Evolutionary conservation across 345 rosid genomes (phyloP), one percentile per base, ranked within the genome.

Genomic region (Combretum micranthum): DNA sequence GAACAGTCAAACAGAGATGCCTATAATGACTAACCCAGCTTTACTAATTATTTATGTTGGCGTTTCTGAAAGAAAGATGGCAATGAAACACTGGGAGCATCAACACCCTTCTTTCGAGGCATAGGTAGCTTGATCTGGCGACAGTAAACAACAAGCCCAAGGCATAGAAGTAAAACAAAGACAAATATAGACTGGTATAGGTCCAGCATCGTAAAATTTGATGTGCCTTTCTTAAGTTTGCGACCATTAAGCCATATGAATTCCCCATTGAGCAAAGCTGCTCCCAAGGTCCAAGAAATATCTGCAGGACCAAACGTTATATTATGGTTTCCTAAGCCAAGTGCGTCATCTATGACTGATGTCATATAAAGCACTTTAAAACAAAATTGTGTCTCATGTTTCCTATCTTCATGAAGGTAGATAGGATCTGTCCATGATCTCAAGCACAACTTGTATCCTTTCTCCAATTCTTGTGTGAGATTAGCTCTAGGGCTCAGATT

Each of bases 251-350:
- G 56, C 73, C 67, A 70, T 20, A 61, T 60, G 52, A 72, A 62
- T 48, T 73, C 64, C 25, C 75, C 79, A 62, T 82, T 80, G 19
- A 72, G 61, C 55, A 84, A 66, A 43, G 82, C 73, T 56, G 91
- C 87, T 49, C 83, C 85, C 55, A 77, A 48, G 17, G 91, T 77
- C 87, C 87, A 81, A 15, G 87, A 81, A 49, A 84, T 45, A 67
- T 84, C 77, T 7, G 71, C 78, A 43, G 91, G 87, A 46, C 85
- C 85, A 26, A 84, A 75, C n/a, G 52, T 50, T 50, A 77, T 73
- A 42, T 72, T 72, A 32, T 59, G 56, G 44, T 75, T 37, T 9
- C 77, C 58, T 0, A 77, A 71, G 50, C 75, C 70, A 42, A 84
- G 50, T 1, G 75, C 71, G 51, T 75, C 73, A 26, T 77, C 52